These are phyloP conservation scores for Scytalidium sp. DNA, from an alignment of 2,329 filamentous ascomycete species.

Conservation along the genomic window DNA sequence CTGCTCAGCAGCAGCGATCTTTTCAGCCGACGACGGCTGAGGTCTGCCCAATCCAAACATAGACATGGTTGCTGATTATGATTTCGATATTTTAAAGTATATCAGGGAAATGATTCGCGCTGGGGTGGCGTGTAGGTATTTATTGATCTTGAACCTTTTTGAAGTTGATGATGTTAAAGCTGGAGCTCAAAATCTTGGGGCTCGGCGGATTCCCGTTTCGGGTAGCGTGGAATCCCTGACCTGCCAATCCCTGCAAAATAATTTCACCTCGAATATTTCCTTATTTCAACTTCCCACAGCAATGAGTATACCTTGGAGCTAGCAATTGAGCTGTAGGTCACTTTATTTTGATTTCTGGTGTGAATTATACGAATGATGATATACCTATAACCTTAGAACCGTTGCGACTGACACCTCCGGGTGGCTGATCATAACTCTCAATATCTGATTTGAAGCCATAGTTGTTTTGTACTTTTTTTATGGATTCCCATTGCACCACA, in stretches of 20 bases:
- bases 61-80: constrained; percentile 52
- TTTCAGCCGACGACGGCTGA: constrained; percentile 92
- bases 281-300: not conserved
- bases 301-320: not conserved
- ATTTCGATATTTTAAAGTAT: not conserved
- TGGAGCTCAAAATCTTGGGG: constrained; percentile 16
- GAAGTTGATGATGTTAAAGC: not conserved
- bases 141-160: not conserved
- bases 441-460: constrained; percentile 38
- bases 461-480: constrained; percentile 3
- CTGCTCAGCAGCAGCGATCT: constrained; percentile 92
- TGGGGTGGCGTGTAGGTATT: not conserved
- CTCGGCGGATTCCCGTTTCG: constrained; percentile 5
- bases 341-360: not conserved
- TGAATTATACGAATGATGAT: constrained; percentile 42
- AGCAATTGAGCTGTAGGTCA: not conserved
- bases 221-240: constrained; percentile 3
- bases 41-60: constrained; percentile 72
- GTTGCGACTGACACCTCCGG: constrained; percentile 54
- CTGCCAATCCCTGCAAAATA: constrained; percentile 3
- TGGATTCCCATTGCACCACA: not conserved
- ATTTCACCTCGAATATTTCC: constrained; percentile 11
- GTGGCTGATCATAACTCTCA: constrained; percentile 52
- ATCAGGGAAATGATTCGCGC: not conserved
- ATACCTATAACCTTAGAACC: constrained; percentile 50